Conservation (phyloP, 805 yeast species). For the Schwanniomyces polymorphus region DNA sequence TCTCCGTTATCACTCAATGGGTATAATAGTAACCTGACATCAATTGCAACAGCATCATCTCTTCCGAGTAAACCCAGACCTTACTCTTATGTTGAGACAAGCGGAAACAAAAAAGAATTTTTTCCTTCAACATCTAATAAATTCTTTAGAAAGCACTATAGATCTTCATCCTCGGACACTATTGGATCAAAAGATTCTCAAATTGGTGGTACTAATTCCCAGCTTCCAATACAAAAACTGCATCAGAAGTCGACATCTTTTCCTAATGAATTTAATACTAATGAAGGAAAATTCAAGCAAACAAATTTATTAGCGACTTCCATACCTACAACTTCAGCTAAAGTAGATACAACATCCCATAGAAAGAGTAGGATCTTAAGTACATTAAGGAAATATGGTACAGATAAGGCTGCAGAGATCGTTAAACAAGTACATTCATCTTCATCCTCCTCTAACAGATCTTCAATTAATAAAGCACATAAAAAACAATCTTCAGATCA, state of each 20-base stretch:
- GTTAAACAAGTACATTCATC: conserved; percentile 28
- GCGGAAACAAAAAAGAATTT: conserved; percentile 21
- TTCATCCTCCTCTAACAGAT: conserved; percentile 7
- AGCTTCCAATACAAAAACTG: background rate
- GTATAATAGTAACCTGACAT: background rate
- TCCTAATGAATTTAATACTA: background rate
- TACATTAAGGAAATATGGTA: conserved; percentile 40
- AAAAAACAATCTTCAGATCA: background rate
- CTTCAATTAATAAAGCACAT: conserved; percentile 3
- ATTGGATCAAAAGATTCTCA: conserved; percentile 21
- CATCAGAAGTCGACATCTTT: background rate
- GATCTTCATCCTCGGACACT: conserved; percentile 63
- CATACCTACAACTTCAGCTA: background rate
- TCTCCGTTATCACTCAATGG: conserved; percentile 13
- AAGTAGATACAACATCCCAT: background rate
- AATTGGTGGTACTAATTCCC: background rate
- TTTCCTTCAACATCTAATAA: conserved; percentile 24
- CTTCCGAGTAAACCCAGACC: conserved; percentile 30
- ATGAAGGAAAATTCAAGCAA: background rate
- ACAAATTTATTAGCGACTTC: background rate
- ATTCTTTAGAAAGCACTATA: conserved; percentile 62
- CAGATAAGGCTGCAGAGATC: conserved; percentile 38
- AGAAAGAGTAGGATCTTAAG: conserved; percentile 38
- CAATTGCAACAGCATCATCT: background rate
- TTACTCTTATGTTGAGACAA: conserved; percentile 37